Evolutionary conservation across 768 basidiomycete genomes (phyloP).

Genomic region (Tremella fuciformis): DNA sequence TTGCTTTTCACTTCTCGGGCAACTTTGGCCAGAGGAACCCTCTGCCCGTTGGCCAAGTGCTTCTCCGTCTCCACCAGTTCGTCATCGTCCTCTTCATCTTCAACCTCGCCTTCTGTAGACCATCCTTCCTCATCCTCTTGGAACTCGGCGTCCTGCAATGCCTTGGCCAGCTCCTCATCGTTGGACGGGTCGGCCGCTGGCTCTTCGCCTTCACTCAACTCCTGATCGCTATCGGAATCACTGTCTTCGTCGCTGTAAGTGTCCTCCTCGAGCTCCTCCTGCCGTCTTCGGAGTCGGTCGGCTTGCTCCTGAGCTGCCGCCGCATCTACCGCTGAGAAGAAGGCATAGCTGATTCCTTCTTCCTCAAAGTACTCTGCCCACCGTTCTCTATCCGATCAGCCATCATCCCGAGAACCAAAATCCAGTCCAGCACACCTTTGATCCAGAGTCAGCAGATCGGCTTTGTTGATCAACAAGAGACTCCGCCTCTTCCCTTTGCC

Average conservation of each 20-base stretch:
- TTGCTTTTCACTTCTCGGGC: slow-evolving; percentile 38
- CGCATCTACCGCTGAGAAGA: slow-evolving; percentile 92
- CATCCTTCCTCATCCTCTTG: slow-evolving; percentile 42
- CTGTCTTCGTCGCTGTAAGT: slow-evolving; percentile 51
- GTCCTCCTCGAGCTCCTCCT: slow-evolving; percentile 56
- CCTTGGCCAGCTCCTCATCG: slow-evolving; percentile 54
- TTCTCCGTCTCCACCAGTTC: slow-evolving; percentile 28
- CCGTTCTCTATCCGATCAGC: slow-evolving; percentile 57
- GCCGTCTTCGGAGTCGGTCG: slow-evolving; percentile 50
- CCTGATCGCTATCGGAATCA: slow-evolving; percentile 74
- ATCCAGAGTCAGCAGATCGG: slow-evolving; percentile 78
- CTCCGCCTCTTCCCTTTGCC: slow-evolving; percentile 71
- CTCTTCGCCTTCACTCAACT: slow-evolving; percentile 54
- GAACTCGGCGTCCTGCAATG: slow-evolving; percentile 44
- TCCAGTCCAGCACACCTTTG: slow-evolving; percentile 64
- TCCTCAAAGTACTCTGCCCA: slow-evolving; percentile 72
- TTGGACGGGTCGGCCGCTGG: slow-evolving; percentile 50
- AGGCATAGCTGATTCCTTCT: slow-evolving; percentile 63
- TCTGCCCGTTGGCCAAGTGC: slow-evolving; percentile 41
- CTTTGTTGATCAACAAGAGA: slow-evolving; percentile 89
- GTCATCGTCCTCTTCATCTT: slow-evolving; percentile 23
- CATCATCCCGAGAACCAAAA: background rate
- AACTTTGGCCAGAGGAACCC: slow-evolving; percentile 50
- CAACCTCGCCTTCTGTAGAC: slow-evolving; percentile 24
- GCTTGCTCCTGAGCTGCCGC: slow-evolving; percentile 74